Conservation (phyloP, 768 basidiomycete species). For the Pseudohyphozyma bogoriensis region DNA sequence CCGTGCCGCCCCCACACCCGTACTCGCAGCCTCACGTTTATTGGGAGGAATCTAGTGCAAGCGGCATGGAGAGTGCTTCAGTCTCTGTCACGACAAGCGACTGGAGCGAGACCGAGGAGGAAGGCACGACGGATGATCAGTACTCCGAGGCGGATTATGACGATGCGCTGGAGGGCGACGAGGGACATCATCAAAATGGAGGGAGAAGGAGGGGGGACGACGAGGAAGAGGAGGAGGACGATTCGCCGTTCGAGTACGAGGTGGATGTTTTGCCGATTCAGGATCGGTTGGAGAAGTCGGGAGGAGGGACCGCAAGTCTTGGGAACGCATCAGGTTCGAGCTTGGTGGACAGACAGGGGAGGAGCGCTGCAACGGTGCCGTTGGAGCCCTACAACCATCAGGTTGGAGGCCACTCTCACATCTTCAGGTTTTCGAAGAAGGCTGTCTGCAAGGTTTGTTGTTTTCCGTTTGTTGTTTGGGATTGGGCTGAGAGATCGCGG, state of each 20-base stretch:
- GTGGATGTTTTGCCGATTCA: slow-evolving; percentile 28
- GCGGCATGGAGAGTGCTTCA: not conserved
- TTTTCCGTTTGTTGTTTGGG: not conserved
- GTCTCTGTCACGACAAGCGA: not conserved
- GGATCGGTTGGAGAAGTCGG: slow-evolving; percentile 11
- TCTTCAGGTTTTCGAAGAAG: slow-evolving; percentile 94
- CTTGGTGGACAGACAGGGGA: slow-evolving; percentile 29
- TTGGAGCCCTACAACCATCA: slow-evolving; percentile 92
- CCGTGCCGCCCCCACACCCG: not conserved
- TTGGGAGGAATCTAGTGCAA: not conserved
- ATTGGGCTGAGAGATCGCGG: not conserved
- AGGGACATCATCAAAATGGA: not conserved
- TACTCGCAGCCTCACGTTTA: not conserved
- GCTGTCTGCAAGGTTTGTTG: slow-evolving; percentile 91
- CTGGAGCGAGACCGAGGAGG: slow-evolving; percentile 1
- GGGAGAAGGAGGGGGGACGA: not conserved
- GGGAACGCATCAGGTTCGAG: slow-evolving; percentile 25
- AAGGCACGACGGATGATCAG: not conserved
- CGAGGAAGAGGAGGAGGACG: not conserved
- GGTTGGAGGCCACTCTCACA: slow-evolving; percentile 92
- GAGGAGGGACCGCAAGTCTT: slow-evolving; percentile 25
- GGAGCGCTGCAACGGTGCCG: slow-evolving; percentile 53
- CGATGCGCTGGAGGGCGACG: slow-evolving; percentile 2
- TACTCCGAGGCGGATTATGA: no score
- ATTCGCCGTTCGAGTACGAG: slow-evolving; percentile 30